Base-by-base conservation (phyloP, 2,329 filamentous ascomycete genomes). In the Botrytis elliptica region DNA sequence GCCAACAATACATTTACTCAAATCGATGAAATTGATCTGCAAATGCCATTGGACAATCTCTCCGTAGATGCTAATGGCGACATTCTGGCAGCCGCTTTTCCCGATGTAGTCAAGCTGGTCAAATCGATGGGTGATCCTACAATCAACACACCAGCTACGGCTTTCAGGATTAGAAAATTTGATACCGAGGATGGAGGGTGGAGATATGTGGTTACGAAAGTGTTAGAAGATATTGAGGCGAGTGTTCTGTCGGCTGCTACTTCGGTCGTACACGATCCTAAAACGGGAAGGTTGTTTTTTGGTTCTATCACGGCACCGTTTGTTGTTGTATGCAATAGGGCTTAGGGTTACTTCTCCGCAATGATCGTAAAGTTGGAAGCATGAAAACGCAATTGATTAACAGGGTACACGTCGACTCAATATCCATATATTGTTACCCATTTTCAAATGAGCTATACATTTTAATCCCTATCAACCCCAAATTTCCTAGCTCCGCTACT, bases 1-100 rank as follows among this genome's bases (percentile, higher is more conserved):
- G 1, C 22, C 25, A 55, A 76, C 14, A 71, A 76, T n/a, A 69
- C 52, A 6, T 73, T 80, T 8, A 73, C 74, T 20, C 55, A 74
- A 10, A 42, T 78, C 72, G 78, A 77, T 62, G 75, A 75, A 10
- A 81, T 84, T 57, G 78, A 55, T 72, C 77, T n/a, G 75, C 77
- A 10, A 73, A 80, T 42, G 42, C 79, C 80, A 0, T 71, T 83
- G 1, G 82, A 83, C 70, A 83, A 83, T 69, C 70, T 83, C 4
- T 80, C 79, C 0, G 75, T 83, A 29, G 82, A 84, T 73, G 74
- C 71, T 4, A 78, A 82, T 40, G 82, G 82, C 1, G 79, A 82
- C 57, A 78, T 84, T 59, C 79, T 79, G 65, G 81, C 77, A 1
- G 81, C 81, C 9, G 79, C 75, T 1, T 77, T 84, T 55, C 81